Conservation (phyloP, 2,329 filamentous ascomycete genomes). For the Thielaviopsis populi region DNA sequence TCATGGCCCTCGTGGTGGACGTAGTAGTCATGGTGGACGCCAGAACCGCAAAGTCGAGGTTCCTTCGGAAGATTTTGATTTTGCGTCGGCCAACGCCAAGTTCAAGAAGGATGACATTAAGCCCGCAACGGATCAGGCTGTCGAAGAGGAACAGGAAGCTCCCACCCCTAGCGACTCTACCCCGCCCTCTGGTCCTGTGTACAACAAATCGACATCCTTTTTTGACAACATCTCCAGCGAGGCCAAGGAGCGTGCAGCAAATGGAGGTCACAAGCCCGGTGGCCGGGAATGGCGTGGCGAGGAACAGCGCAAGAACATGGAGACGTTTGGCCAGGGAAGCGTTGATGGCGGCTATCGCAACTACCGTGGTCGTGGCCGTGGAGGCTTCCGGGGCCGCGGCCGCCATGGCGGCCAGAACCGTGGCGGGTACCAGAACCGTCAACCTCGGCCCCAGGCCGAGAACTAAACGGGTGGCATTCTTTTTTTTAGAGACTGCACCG, state of each 20-base stretch:
- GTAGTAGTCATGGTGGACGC: constrained; percentile 26
- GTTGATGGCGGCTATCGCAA: constrained; percentile 69
- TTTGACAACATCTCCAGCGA: constrained; percentile 98
- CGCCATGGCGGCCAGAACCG: constrained; percentile 27
- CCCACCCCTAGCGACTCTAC: constrained; percentile 28
- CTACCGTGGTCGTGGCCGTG: constrained; percentile 66
- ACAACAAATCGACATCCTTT: constrained; percentile 83
- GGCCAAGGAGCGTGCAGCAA: constrained; percentile 71
- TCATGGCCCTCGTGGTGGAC: constrained; percentile 33
- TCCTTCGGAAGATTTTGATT: constrained; percentile 83
- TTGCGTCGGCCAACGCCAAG: constrained; percentile 43
- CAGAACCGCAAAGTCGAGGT: constrained; percentile 62
- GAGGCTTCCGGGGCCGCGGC: constrained; percentile 36
- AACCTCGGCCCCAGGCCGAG: constrained; percentile 5
- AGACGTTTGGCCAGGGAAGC: constrained; percentile 93
- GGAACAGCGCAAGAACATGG: constrained; percentile 89
- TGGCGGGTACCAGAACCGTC: constrained; percentile 20
- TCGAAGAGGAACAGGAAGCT: constrained; percentile 52
- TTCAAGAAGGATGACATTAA: constrained; percentile 29
- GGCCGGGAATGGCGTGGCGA: constrained; percentile 82
- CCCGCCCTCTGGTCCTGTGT: constrained; percentile 33
- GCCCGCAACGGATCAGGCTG: background rate
- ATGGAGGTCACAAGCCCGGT: constrained; percentile 49
- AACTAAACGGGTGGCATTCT: background rate
- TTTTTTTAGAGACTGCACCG: background rate